Conservation (phyloP, 768 basidiomycete species). For the Lactifluus subvellereus region DNA sequence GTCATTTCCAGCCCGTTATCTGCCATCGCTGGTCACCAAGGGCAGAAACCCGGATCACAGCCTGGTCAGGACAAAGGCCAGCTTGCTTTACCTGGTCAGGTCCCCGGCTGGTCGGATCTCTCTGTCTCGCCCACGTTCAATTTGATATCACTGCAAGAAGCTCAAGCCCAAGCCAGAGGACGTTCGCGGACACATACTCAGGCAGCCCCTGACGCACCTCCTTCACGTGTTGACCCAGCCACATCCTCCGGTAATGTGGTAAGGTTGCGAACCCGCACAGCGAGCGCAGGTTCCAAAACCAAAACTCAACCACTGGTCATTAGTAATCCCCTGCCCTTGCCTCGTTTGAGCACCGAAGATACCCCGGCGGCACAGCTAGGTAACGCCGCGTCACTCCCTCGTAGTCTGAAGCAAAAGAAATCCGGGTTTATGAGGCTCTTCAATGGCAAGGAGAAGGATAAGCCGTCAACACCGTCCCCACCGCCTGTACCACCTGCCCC, state of each 20-base stretch:
- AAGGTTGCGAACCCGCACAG: conserved; percentile 50
- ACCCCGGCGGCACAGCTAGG: conserved; percentile 2
- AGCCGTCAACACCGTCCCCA: conserved; percentile 49
- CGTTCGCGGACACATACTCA: conserved; percentile 51
- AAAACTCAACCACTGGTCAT: conserved; percentile 28
- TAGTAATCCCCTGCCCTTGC: conserved; percentile 20
- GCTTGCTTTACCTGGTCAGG: conserved; percentile 22
- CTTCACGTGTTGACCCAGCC: conserved; percentile 22
- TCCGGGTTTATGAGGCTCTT: conserved; percentile 80
- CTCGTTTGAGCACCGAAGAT: conserved; percentile 4
- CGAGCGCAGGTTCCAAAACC: conserved; percentile 48
- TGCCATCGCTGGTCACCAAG: not conserved
- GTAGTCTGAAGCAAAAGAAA: conserved; percentile 65
- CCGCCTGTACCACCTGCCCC: conserved; percentile 41
- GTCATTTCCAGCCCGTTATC: conserved; percentile 19
- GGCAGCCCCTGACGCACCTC: conserved; percentile 27
- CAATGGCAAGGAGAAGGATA: conserved; percentile 45
- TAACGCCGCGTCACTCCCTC: conserved; percentile 31
- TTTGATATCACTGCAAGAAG: conserved; percentile 74
- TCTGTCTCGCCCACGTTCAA: conserved; percentile 46
- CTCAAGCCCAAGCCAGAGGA: conserved; percentile 54
- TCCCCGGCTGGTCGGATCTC: conserved; percentile 46
- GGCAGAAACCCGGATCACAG: conserved; percentile 5
- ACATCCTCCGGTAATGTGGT: conserved; percentile 21
- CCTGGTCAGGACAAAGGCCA: conserved; percentile 10